These are phyloP conservation scores for Pseudogymnoascus sp. DNA, from an alignment of 2,329 filamentous ascomycete genomes.

Conservation along the genomic window DNA sequence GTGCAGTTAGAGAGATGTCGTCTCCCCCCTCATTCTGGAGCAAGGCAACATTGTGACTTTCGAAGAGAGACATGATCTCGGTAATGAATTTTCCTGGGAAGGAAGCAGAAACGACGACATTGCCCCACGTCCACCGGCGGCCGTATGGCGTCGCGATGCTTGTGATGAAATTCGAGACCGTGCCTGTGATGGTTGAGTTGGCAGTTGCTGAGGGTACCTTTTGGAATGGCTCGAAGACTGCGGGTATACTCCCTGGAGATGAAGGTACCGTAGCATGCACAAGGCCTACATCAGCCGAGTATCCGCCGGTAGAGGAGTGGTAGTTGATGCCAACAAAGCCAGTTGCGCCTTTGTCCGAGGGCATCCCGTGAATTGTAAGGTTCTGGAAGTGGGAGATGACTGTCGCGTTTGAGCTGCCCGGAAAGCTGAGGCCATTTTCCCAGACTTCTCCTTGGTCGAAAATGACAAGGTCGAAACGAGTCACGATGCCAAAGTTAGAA, in stretches of 20 bases:
- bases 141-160: not conserved
- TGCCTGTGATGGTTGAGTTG: not conserved
- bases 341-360: not conserved
- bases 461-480: conserved; percentile 36
- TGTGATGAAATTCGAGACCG: not conserved
- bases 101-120: not conserved
- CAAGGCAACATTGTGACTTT: not conserved
- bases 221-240: not conserved
- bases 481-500: conserved; percentile 48
- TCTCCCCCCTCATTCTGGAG: not conserved
- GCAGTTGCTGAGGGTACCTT: not conserved
- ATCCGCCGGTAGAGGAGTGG: not conserved
- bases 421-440: not conserved
- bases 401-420: not conserved
- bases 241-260: not conserved
- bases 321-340: not conserved
- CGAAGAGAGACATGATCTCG: not conserved
- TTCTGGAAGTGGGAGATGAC: not conserved
- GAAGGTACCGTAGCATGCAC: not conserved
- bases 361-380: not conserved
- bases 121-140: not conserved
- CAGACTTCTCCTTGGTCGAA: not conserved
- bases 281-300: not conserved
- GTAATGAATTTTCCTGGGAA: not conserved
- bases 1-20: not conserved